Conservation (phyloP, 2,329 filamentous ascomycete species). For the Pestalotiopsis fici region DNA sequence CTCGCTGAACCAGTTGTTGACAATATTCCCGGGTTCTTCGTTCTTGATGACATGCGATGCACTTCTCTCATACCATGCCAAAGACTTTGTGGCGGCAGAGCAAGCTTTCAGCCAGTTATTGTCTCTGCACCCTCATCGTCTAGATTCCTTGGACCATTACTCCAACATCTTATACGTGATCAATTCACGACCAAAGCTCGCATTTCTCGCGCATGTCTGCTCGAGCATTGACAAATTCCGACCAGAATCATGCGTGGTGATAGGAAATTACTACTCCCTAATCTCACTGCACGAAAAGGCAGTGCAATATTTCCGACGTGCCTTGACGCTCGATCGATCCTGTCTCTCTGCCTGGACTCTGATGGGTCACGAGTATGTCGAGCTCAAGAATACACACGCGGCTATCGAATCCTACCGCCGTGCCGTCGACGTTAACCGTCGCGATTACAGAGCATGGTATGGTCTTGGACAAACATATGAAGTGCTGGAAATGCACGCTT, state of each 20-base stretch:
- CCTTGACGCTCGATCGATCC: conserved; percentile 83
- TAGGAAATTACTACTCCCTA: conserved; percentile 95
- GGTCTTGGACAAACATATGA: conserved; percentile 96
- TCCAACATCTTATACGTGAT: conserved; percentile 98
- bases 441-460: conserved; percentile 98
- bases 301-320: conserved; percentile 94
- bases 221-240: conserved; percentile 93
- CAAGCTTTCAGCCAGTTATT: conserved; percentile 76
- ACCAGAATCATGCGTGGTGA: conserved; percentile 93
- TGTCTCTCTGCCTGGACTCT: conserved; percentile 97
- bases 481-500: conserved; percentile 96
- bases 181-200: conserved; percentile 82
- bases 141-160: conserved; percentile 93
- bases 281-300: conserved; percentile 97
- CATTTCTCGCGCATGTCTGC: conserved; percentile 89
- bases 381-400: conserved; percentile 97
- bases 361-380: conserved; percentile 98
- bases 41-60: conserved; percentile 91
- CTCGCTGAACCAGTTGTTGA: conserved; percentile 74
- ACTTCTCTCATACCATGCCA: conserved; percentile 85
- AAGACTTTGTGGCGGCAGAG: conserved; percentile 71
- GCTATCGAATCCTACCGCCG: conserved; percentile 96
- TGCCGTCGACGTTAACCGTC: conserved; percentile 92
- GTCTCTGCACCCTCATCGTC: conserved; percentile 70
- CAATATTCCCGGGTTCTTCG: conserved; percentile 83